Conservation (phyloP, 2,329 filamentous ascomycete genomes). For the Colletotrichum australisinense region DNA sequence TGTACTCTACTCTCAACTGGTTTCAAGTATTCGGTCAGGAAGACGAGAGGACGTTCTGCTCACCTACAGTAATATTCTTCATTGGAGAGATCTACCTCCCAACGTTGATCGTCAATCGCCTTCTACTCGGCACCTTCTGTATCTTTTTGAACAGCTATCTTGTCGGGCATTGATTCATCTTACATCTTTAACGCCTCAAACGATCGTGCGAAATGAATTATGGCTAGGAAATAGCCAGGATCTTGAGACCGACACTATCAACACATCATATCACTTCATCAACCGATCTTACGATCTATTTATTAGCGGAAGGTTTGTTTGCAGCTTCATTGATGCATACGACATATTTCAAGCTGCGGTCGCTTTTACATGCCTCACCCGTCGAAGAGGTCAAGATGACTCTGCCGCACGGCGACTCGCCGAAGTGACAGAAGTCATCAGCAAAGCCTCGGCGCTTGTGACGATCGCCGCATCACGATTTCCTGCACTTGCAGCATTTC, state of each 20-base stretch:
- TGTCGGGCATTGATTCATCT: conserved; percentile 15
- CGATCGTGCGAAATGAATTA: background rate
- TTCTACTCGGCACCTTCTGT: background rate
- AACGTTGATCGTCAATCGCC: background rate
- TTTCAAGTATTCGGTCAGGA: conserved; percentile 11
- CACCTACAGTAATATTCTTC: conserved; percentile 16
- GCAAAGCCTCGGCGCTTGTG: conserved; percentile 15
- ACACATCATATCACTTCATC: conserved; percentile 15
- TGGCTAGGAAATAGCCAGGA: conserved; percentile 9
- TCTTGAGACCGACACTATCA: conserved; percentile 10
- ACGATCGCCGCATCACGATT: conserved; percentile 15
- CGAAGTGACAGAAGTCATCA: background rate
- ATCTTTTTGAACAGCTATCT: conserved; percentile 7
- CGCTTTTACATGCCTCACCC: conserved; percentile 3
- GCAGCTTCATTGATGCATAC: conserved; percentile 30
- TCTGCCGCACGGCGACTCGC: background rate
- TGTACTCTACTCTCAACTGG: conserved; percentile 14
- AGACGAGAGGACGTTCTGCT: background rate
- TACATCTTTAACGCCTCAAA: background rate
- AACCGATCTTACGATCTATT: background rate
- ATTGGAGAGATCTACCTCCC: conserved; percentile 29
- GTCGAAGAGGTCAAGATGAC: background rate
- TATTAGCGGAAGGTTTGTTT: background rate
- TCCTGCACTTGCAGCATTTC: conserved; percentile 19
- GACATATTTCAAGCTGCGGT: conserved; percentile 26